These are phyloP conservation scores for Phialophora verrucosa DNA, from an alignment of 2,329 filamentous ascomycete genomes.

Conservation along the genomic window DNA sequence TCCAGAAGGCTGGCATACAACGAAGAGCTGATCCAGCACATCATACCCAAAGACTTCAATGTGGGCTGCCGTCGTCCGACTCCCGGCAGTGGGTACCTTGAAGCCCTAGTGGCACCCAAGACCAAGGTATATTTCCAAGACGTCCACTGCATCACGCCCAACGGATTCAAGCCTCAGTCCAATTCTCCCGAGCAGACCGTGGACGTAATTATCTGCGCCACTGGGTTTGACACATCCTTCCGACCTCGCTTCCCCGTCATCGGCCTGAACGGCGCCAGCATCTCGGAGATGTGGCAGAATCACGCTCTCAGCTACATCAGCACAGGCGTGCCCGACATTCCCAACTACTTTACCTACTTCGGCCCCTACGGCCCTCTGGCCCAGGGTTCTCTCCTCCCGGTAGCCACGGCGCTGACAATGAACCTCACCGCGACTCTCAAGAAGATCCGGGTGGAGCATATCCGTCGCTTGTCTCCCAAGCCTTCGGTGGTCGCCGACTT, in stretches of 20 bases:
- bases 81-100: constrained; percentile 51
- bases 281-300: constrained; percentile 8
- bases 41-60: constrained; percentile 52
- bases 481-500: constrained; percentile 43
- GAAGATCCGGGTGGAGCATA: constrained; percentile 47
- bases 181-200: neutral
- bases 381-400: constrained; percentile 50
- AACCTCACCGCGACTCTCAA: constrained; percentile 47
- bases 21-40: constrained; percentile 48
- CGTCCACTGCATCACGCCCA: constrained; percentile 32
- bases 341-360: constrained; percentile 45
- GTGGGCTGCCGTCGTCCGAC: constrained; percentile 51
- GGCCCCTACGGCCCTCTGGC: constrained; percentile 51
- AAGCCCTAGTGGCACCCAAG: constrained; percentile 48
- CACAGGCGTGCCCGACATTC: constrained; percentile 25
- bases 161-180: constrained; percentile 41
- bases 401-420: constrained; percentile 48
- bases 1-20: constrained; percentile 40
- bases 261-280: constrained; percentile 6
- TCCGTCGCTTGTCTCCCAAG: neutral
- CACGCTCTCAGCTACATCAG: constrained; percentile 1
- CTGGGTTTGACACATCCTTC: constrained; percentile 31
- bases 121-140: constrained; percentile 26
- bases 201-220: constrained; percentile 30
- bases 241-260: constrained; percentile 22